phyloP scores from a whole-genome alignment of 129 eudicot genomes.

The Glebionis coronaria region DNA sequence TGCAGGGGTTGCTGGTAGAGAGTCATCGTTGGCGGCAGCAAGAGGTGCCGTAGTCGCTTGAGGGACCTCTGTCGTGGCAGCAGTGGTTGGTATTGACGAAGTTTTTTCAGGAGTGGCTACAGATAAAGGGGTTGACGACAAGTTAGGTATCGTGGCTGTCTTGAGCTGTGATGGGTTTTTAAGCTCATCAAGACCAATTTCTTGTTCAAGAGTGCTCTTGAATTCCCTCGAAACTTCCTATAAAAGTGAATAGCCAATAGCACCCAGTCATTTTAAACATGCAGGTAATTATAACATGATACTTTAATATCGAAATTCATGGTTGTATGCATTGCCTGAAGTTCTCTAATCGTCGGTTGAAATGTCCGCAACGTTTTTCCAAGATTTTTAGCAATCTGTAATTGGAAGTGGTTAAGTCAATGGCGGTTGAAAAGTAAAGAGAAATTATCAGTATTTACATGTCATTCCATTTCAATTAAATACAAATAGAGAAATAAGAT shows the following conservation, averaged over 20 bases:
- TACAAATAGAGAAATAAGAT: not conserved
- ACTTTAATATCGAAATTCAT: not conserved
- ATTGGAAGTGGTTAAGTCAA: not conserved
- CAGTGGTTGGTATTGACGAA: not conserved
- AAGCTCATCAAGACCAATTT: constrained; percentile 80
- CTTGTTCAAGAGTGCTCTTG: constrained; percentile 83
- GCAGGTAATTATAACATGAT: not conserved
- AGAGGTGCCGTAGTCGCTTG: not conserved
- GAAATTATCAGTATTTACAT: not conserved
- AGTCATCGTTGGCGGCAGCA: constrained; percentile 2
- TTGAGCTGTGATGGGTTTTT: constrained; percentile 27
- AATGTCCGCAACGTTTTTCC: constrained; percentile 83
- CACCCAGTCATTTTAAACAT: constrained; percentile 8
- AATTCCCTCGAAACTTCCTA: constrained; percentile 78
- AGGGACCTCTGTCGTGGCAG: constrained; percentile 9
- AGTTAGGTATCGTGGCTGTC: constrained; percentile 4
- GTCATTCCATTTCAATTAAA: constrained; percentile 5
- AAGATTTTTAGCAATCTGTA: constrained; percentile 78
- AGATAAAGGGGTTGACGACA: constrained; percentile 13
- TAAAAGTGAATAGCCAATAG: not conserved
- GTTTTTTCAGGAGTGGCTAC: constrained; percentile 13
- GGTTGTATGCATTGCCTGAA: constrained; percentile 54
- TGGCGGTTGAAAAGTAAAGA: not conserved
- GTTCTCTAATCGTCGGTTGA: constrained; percentile 94
- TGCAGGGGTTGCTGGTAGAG: not conserved